Percentiles rank a stretch among this genome's conserved stretches.
These are phyloP conservation scores for Arabidopsis hybrid DNA, from an alignment of 441 rosid species.

Conservation along the genomic window DNA sequence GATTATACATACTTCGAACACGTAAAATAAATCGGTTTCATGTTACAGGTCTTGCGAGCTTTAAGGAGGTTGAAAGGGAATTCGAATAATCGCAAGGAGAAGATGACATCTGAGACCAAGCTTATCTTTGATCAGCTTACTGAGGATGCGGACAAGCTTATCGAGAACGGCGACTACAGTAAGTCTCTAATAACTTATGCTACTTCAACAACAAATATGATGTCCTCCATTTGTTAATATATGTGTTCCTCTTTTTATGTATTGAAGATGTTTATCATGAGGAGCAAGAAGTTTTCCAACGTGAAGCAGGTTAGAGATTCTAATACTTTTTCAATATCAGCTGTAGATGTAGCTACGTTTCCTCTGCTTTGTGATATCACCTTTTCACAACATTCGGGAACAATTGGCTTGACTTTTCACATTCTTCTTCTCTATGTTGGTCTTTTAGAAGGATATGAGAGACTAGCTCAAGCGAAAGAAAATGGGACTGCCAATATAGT, in stretches of 20 bases:
- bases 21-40: slow-evolving; percentile 28
- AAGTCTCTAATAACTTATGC: slow-evolving; percentile 45
- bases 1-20: neutral
- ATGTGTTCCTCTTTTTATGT: slow-evolving; percentile 17
- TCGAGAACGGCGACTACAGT: slow-evolving; percentile 91
- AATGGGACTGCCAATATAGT: slow-evolving; percentile 48
- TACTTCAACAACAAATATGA: slow-evolving; percentile 9
- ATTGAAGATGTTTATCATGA: slow-evolving; percentile 87
- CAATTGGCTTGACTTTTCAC: slow-evolving; percentile 8
- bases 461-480: slow-evolving; percentile 63
- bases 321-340: neutral
- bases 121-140: slow-evolving; percentile 90
- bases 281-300: slow-evolving; percentile 73
- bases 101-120: slow-evolving; percentile 82
- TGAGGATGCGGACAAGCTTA: slow-evolving; percentile 85
- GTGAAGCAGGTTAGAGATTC: slow-evolving; percentile 84
- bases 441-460: slow-evolving; percentile 82
- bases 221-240: slow-evolving; percentile 26
- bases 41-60: slow-evolving; percentile 79
- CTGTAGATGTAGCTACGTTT: no score
- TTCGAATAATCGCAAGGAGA: slow-evolving; percentile 76
- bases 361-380: slow-evolving; percentile 8
- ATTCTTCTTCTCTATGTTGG: slow-evolving; percentile 10
- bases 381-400: slow-evolving; percentile 3
- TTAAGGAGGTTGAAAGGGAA: slow-evolving; percentile 90